phyloP scores from a whole-genome alignment of 495 filamentous ascomycete species.

The Talaromyces stipitatus region DNA sequence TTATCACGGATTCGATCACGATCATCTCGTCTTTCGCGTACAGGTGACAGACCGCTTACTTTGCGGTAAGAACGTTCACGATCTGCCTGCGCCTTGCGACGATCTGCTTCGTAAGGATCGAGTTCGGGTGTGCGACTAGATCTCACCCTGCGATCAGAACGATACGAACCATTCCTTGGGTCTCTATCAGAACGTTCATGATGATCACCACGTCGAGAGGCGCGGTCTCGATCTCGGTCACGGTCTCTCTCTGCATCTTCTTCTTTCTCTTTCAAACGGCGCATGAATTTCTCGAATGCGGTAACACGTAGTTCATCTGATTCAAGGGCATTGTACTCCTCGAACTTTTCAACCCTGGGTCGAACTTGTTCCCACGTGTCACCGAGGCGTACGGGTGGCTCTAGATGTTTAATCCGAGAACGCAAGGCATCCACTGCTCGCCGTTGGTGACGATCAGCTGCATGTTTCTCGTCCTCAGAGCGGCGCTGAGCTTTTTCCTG shows the following conservation, averaged over 20 bases:
- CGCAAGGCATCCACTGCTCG: constrained; percentile 78
- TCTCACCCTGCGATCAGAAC: constrained; percentile 50
- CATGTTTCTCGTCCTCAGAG: constrained; percentile 75
- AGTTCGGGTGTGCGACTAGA: constrained; percentile 73
- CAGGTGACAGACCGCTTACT: constrained; percentile 51
- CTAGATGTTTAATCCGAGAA: constrained; percentile 80
- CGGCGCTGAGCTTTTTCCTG: constrained; percentile 72
- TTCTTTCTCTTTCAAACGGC: constrained; percentile 82
- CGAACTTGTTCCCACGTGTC: constrained; percentile 86
- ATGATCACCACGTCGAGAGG: constrained; percentile 30
- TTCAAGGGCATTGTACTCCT: constrained; percentile 76
- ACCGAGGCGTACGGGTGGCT: constrained; percentile 67
- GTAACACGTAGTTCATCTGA: constrained; percentile 72
- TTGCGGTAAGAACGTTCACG: constrained; percentile 84
- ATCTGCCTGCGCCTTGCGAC: constrained; percentile 76
- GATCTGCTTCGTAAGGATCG: constrained; percentile 83
- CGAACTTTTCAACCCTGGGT: constrained; percentile 64
- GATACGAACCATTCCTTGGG: constrained; percentile 38
- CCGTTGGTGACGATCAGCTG: constrained; percentile 78
- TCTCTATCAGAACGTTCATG: constrained; percentile 43
- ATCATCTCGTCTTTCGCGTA: constrained; percentile 47
- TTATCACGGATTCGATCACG: constrained; percentile 48
- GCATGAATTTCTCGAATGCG: constrained; percentile 90
- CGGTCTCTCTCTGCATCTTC: constrained; percentile 76
- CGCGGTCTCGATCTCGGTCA: constrained; percentile 47